Percentiles rank a stretch among this genome's conserved stretches.
Conservation (phyloP, 176 grass and related monocot genomes). For the Guadua angustifolia region DNA sequence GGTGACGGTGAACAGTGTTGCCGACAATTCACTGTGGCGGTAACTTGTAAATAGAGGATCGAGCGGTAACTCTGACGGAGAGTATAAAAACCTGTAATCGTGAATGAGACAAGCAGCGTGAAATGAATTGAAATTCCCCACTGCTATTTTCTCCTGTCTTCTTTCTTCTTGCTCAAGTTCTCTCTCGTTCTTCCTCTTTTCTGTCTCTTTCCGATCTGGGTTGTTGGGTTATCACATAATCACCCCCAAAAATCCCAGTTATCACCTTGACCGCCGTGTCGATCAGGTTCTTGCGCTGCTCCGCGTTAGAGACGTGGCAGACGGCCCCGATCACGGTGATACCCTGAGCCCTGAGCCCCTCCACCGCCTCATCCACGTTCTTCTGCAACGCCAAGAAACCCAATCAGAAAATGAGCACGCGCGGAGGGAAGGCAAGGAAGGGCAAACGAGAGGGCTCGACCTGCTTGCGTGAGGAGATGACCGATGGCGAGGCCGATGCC, state of each 20-base stretch:
- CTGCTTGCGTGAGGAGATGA: slow-evolving; percentile 97
- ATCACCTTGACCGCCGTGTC: slow-evolving; percentile 74
- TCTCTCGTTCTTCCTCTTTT: no score
- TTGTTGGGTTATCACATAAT: no score
- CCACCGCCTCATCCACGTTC: slow-evolving; percentile 84
- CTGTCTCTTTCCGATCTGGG: no score
- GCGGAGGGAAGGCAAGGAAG: not conserved
- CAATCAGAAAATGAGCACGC: not conserved
- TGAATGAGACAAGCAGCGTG: no score
- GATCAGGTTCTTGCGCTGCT: slow-evolving; percentile 79
- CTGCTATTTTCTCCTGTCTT: no score
- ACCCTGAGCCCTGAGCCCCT: slow-evolving; percentile 69
- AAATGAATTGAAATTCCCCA: no score
- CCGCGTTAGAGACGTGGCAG: slow-evolving; percentile 82
- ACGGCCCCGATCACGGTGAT: slow-evolving; percentile 68
- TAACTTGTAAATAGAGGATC: no score
- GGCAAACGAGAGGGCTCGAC: slow-evolving; percentile 31
- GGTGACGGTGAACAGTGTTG: no score
- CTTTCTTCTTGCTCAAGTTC: no score
- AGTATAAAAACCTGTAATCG: no score
- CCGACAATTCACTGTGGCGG: no score
- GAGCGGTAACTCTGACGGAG: no score
- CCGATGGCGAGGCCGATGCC: slow-evolving; percentile 89
- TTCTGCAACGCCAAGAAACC: slow-evolving; percentile 52
- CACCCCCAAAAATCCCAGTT: not conserved